Conservation (phyloP, 495 filamentous ascomycete species). For the Neurospora cerealis region DNA sequence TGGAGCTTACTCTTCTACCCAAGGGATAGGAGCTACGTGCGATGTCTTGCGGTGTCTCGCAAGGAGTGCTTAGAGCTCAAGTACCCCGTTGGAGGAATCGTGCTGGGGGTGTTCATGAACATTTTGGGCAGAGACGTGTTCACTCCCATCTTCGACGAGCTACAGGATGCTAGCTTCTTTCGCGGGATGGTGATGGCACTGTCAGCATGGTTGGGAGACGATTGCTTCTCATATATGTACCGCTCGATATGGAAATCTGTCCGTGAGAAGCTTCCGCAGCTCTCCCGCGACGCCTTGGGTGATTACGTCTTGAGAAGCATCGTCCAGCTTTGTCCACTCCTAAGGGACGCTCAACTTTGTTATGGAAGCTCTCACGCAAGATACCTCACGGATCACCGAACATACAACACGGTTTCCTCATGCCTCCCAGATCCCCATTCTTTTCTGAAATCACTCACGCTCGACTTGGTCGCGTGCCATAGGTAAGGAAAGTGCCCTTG, state of each 20-base stretch:
- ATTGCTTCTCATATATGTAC: background rate
- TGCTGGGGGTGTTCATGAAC: too few species aligned
- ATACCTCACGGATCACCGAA: too few species aligned
- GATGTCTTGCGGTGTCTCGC: background rate
- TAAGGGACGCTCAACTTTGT: too few species aligned
- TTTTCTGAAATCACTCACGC: background rate
- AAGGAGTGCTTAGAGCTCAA: background rate
- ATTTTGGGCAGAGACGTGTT: background rate
- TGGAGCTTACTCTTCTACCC: background rate
- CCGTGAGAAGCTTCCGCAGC: background rate
- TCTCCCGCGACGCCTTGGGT: background rate
- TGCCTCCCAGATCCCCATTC: background rate
- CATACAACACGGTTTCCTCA: too few species aligned
- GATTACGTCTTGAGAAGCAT: background rate
- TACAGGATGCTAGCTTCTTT: background rate
- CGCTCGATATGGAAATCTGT: background rate
- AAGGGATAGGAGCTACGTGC: background rate
- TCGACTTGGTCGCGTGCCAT: background rate
- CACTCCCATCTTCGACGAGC: background rate
- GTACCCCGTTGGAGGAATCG: too few species aligned
- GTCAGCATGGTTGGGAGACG: too few species aligned
- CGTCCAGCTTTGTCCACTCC: background rate
- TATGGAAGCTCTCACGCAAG: too few species aligned
- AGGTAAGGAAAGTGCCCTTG: background rate
- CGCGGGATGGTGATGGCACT: background rate